Evolutionary conservation across 192 early-diverging fungal species (phyloP).

Genomic region (Coemansia aciculifera): DNA sequence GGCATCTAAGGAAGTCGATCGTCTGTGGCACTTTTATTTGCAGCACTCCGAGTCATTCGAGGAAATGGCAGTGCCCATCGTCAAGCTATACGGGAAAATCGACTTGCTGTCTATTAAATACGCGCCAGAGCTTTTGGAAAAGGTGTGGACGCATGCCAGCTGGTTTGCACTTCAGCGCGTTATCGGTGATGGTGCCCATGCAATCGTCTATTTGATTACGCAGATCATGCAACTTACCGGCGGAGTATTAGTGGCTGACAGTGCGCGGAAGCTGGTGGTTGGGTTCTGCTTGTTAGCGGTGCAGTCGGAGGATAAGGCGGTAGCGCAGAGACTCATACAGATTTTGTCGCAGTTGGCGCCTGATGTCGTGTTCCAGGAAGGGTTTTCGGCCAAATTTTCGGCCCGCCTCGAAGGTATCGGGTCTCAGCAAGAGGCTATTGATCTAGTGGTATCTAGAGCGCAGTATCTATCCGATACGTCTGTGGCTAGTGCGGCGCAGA

Average conservation of each 20-base stretch:
- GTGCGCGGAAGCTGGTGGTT: slow-evolving; percentile 30
- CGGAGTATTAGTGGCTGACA: slow-evolving; percentile 3
- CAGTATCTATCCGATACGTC: slow-evolving; percentile 23
- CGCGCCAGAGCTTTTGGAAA: slow-evolving; percentile 23
- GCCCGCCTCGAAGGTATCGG: slow-evolving; percentile 32
- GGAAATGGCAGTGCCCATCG: slow-evolving; percentile 36
- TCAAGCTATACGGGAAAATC: slow-evolving; percentile 38
- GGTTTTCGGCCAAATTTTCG: slow-evolving; percentile 27
- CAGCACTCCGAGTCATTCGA: slow-evolving; percentile 23
- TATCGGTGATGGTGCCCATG: slow-evolving; percentile 13
- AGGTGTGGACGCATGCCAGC: slow-evolving; percentile 49
- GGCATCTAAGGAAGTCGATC: slow-evolving; percentile 36
- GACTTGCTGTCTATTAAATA: slow-evolving; percentile 28
- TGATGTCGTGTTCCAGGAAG: slow-evolving; percentile 37
- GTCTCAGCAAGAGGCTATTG: slow-evolving; percentile 25
- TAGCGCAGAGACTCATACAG: slow-evolving; percentile 33
- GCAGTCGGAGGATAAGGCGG: slow-evolving; percentile 24
- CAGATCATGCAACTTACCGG: slow-evolving; percentile 21
- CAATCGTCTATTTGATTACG: slow-evolving; percentile 30
- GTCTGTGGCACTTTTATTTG: slow-evolving; percentile 55
- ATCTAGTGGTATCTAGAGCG: slow-evolving; percentile 36
- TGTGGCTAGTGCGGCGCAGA: slow-evolving; percentile 19
- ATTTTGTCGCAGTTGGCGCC: slow-evolving; percentile 37
- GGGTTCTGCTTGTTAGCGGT: slow-evolving; percentile 35
- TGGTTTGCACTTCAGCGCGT: slow-evolving; percentile 49